Conservation (phyloP, 306 rosid species). For the Dalbergia oliveri region DNA sequence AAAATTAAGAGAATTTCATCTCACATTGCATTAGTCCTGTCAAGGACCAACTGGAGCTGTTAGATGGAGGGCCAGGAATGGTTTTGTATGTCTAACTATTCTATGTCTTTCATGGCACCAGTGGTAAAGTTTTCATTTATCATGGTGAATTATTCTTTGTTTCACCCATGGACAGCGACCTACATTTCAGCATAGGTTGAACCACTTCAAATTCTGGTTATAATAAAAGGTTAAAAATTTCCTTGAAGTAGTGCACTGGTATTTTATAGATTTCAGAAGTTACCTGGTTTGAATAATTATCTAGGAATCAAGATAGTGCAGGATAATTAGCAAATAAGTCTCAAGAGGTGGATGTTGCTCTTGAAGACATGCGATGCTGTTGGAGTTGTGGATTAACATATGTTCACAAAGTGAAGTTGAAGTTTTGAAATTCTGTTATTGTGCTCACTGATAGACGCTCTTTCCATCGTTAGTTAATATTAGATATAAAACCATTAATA, state of each 20-base stretch:
- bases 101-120: slow-evolving; percentile 16
- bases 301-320: not conserved
- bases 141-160: too few relatives aligned
- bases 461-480: not conserved
- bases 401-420: slow-evolving; percentile 1
- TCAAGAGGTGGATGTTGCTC: too few relatives aligned
- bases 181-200: too few relatives aligned
- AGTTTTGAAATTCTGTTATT: not conserved
- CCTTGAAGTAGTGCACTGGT: not conserved
- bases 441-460: not conserved
- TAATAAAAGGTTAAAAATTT: not conserved
- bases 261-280: not conserved
- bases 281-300: not conserved
- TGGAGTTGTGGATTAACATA: not conserved
- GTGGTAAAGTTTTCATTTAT: not conserved
- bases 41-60: slow-evolving; percentile 9
- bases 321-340: not conserved
- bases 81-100: slow-evolving; percentile 21
- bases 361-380: not conserved
- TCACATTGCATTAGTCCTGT: slow-evolving; percentile 17
- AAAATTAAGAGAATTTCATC: slow-evolving; percentile 20
- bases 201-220: too few relatives aligned
- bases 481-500: too few relatives aligned
- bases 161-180: too few relatives aligned
- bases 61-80: slow-evolving; percentile 11